Conservation (phyloP, 1,284 basidiomycete species). For the Hortiboletus rubellus region DNA sequence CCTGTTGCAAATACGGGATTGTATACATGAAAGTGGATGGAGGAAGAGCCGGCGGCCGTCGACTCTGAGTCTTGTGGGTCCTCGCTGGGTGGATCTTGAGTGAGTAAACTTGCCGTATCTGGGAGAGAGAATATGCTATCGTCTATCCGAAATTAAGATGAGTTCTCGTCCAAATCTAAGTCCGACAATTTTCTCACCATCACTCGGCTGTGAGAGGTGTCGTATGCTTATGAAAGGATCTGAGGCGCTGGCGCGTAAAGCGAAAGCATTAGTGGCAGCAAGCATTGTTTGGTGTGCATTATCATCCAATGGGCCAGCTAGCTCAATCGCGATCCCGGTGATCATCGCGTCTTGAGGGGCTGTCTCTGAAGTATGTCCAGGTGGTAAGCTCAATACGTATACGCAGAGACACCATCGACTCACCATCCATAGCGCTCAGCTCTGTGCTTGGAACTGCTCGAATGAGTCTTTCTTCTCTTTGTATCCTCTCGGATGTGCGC, state of each 20-base stretch:
- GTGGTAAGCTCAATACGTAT: background rate
- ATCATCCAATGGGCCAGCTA: background rate
- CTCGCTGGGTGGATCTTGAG: background rate
- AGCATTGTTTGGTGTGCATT: background rate
- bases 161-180: background rate
- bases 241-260: background rate
- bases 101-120: constrained; percentile 4
- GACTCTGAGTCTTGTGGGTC: background rate
- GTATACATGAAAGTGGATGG: background rate
- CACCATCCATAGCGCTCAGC: background rate
- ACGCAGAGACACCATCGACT: background rate
- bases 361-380: background rate
- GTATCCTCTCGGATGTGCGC: background rate
- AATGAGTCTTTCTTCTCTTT: background rate
- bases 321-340: background rate
- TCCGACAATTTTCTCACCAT: background rate
- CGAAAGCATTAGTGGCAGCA: background rate
- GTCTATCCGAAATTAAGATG: background rate
- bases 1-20: constrained; percentile 5
- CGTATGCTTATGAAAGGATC: background rate
- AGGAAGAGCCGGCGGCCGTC: background rate
- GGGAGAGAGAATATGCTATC: background rate
- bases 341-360: background rate
- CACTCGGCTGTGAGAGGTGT: background rate
- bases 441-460: background rate